phyloP scores from a whole-genome alignment of 176 grass and related monocot genomes.

The Typha latifolia region DNA sequence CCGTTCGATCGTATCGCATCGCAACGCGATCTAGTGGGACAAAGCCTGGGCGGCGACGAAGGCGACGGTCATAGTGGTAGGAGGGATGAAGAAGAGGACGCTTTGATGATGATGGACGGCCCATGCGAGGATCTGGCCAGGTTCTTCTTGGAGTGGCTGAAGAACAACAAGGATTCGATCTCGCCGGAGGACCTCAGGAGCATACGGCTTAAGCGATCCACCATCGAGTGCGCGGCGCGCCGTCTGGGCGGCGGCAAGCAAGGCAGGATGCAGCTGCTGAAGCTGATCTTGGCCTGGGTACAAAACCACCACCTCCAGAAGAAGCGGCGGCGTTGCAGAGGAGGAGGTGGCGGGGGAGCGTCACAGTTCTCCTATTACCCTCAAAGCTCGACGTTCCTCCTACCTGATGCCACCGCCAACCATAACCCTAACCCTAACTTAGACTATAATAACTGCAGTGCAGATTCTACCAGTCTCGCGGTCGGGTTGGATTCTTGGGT shows the following conservation, averaged over 20 bases:
- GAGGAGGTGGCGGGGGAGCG: conserved; percentile 13
- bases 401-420: background rate
- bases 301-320: conserved; percentile 78
- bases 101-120: conserved; percentile 8
- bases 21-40: conserved; percentile 2
- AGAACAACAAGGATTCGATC: conserved; percentile 68
- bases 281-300: conserved; percentile 90
- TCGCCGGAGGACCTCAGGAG: conserved; percentile 79
- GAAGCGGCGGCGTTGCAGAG: conserved; percentile 28
- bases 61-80: conserved; percentile 1
- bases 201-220: conserved; percentile 79
- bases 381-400: background rate
- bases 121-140: conserved; percentile 44
- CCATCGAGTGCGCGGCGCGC: conserved; percentile 62
- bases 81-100: conserved; percentile 10
- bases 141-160: conserved; percentile 95
- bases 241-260: conserved; percentile 54
- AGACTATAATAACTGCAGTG: background rate
- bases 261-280: conserved; percentile 70
- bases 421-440: conserved; percentile 25
- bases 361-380: background rate
- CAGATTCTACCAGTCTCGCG: background rate
- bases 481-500: conserved; percentile 25
- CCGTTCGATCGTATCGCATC: conserved; percentile 2
- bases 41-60: background rate